Conservation (phyloP, 2,329 filamentous ascomycete species). For the Botrytis fabae region DNA sequence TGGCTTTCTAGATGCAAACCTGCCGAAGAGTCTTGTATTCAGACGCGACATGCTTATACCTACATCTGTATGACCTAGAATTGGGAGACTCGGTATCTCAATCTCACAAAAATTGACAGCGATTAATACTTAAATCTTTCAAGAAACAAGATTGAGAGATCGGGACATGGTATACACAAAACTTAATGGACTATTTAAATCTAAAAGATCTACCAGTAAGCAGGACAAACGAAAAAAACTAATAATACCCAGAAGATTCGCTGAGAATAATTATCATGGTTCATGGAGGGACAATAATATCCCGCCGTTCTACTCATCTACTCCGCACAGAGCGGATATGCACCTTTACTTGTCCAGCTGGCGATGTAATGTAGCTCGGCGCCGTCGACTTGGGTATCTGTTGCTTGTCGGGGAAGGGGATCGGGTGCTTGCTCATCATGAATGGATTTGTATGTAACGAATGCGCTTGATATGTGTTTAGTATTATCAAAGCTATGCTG, state of each 20-base stretch:
- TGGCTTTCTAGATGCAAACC: too few species aligned
- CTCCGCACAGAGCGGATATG: not conserved
- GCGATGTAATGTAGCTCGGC: not conserved
- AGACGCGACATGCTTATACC: too few species aligned
- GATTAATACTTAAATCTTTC: not conserved
- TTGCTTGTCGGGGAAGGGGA: not conserved
- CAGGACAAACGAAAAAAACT: not conserved
- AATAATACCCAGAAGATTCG: not conserved
- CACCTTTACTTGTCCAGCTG: not conserved
- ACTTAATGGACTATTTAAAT: not conserved
- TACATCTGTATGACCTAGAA: not conserved
- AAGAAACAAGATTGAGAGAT: not conserved
- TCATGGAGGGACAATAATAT: not conserved
- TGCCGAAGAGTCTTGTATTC: too few species aligned
- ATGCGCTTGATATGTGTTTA: not conserved
- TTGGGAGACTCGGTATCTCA: not conserved
- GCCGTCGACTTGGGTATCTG: not conserved
- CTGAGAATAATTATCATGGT: rapidly evolving
- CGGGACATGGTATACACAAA: not conserved
- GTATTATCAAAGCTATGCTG: not conserved
- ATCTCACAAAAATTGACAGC: not conserved
- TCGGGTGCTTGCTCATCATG: not conserved
- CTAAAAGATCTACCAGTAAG: not conserved
- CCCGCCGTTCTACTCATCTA: not conserved
- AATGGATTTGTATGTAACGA: not conserved